These are phyloP conservation scores for Tolypocladium album DNA, from an alignment of 2,329 filamentous ascomycete genomes.

Conservation along the genomic window DNA sequence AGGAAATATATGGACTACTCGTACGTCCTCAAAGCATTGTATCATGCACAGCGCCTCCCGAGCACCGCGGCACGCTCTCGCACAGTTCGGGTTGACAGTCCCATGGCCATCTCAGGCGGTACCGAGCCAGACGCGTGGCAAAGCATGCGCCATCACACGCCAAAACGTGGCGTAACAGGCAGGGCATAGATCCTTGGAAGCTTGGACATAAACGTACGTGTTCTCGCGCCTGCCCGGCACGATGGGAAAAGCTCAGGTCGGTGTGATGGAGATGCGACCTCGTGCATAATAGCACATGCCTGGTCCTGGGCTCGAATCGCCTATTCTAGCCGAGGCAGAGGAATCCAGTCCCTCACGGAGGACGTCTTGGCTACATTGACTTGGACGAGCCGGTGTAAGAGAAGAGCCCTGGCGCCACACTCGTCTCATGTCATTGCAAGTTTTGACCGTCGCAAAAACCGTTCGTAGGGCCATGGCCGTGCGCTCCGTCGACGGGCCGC, in stretches of 20 bases:
- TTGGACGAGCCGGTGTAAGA: background rate
- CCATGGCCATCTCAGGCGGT: background rate
- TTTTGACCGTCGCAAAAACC: background rate
- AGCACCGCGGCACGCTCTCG: background rate
- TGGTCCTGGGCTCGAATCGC: background rate
- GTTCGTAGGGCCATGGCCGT: no score
- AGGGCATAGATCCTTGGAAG: background rate
- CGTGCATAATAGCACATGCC: background rate
- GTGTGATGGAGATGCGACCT: background rate
- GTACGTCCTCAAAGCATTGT: background rate
- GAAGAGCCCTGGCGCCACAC: background rate
- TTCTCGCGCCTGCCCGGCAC: background rate
- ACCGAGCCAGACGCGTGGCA: background rate
- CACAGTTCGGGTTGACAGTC: background rate
- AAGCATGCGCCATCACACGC: background rate
- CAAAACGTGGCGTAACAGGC: background rate
- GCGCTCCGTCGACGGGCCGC: no score
- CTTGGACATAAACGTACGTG: background rate
- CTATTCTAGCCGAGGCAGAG: background rate
- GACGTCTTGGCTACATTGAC: background rate
- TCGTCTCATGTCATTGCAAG: background rate
- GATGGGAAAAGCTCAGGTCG: background rate
- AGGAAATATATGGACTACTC: background rate
- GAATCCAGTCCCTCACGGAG: background rate
- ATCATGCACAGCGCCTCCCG: background rate